Percentiles rank a stretch among this genome's conserved stretches.
These are phyloP conservation scores for Hymenoscyphus repandus DNA, from an alignment of 2,329 filamentous ascomycete species.

Conservation along the genomic window DNA sequence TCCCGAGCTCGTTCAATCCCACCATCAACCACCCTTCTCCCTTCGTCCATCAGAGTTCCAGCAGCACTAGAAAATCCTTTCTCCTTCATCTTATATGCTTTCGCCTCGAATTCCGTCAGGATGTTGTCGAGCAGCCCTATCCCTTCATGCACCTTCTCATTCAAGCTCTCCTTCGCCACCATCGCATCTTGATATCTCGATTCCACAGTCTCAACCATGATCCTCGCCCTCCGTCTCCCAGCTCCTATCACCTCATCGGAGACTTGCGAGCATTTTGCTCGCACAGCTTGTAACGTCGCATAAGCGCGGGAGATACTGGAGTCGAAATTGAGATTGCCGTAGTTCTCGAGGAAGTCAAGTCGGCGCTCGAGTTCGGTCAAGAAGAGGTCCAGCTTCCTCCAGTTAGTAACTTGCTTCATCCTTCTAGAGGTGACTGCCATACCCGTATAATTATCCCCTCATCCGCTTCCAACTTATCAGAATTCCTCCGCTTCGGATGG, in stretches of 20 bases:
- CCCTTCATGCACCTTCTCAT: conserved; percentile 85
- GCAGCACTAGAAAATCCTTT: conserved; percentile 70
- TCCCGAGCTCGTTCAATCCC: conserved; percentile 68
- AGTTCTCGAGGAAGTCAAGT: conserved; percentile 82
- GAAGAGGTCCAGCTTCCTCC: conserved; percentile 65
- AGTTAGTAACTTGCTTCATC: conserved; percentile 4
- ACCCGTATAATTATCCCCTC: conserved; percentile 56
- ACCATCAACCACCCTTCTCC: conserved; percentile 75
- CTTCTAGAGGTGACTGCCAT: conserved; percentile 5
- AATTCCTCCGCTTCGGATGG: conserved; percentile 47
- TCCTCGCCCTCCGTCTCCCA: conserved; percentile 74
- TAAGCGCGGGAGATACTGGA: conserved; percentile 80
- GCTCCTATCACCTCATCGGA: conserved; percentile 87
- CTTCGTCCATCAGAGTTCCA: conserved; percentile 68
- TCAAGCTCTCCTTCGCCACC: conserved; percentile 76
- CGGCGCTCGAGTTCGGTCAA: conserved; percentile 81
- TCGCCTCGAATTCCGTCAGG: conserved; percentile 76
- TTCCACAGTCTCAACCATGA: conserved; percentile 92
- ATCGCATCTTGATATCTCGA: conserved; percentile 81
- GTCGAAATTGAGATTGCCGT: conserved; percentile 79
- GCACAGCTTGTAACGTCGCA: conserved; percentile 77
- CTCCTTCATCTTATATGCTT: conserved; percentile 74
- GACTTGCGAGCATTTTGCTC: conserved; percentile 81
- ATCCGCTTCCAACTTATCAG: conserved; percentile 57
- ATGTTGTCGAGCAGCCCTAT: conserved; percentile 82